A percentile compares a stretch with the other conserved stretches of the same genome.
phyloP scores from a whole-genome alignment of 164 flowering plant genomes.

The Sedum album region DNA sequence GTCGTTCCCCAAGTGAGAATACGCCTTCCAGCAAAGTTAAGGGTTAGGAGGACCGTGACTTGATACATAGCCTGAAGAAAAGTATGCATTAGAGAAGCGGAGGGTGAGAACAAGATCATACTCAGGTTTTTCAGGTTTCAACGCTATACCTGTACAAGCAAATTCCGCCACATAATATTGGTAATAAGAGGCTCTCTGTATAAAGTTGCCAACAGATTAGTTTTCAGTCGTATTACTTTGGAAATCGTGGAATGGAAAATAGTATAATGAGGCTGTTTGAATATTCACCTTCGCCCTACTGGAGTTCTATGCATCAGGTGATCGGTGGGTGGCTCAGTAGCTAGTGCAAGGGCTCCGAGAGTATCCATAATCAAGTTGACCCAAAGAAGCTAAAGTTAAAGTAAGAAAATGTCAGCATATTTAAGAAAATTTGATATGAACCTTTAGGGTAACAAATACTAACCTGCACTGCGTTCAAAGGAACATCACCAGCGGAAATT shows the following conservation, averaged over 20 bases:
- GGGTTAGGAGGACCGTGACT: slow-evolving; percentile 43
- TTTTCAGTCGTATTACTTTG: neutral
- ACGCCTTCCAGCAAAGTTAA: slow-evolving; percentile 36
- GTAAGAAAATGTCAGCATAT: slow-evolving; percentile 5
- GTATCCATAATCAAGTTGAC: slow-evolving; percentile 80
- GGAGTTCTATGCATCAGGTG: slow-evolving; percentile 59
- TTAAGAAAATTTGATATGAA: no score
- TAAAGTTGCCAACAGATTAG: neutral
- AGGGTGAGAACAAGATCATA: neutral
- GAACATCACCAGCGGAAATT: slow-evolving; percentile 71
- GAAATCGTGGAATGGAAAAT: neutral
- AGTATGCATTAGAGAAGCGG: neutral
- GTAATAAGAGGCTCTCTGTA: slow-evolving; percentile 69
- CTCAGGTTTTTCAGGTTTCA: neutral
- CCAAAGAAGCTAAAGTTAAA: slow-evolving; percentile 47
- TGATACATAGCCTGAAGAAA: slow-evolving; percentile 52
- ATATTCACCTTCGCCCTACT: slow-evolving; percentile 53
- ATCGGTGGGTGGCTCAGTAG: slow-evolving; percentile 76
- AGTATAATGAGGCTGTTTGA: neutral
- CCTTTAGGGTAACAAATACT: neutral
- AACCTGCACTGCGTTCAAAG: slow-evolving; percentile 66
- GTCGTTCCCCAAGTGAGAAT: slow-evolving; percentile 33
- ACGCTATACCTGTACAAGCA: slow-evolving; percentile 41
- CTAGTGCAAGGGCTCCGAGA: slow-evolving; percentile 68
- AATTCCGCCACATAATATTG: slow-evolving; percentile 74